Evolutionary conservation across 345 rosid genomes (phyloP).

Genomic region (Barbarea vulgaris): DNA sequence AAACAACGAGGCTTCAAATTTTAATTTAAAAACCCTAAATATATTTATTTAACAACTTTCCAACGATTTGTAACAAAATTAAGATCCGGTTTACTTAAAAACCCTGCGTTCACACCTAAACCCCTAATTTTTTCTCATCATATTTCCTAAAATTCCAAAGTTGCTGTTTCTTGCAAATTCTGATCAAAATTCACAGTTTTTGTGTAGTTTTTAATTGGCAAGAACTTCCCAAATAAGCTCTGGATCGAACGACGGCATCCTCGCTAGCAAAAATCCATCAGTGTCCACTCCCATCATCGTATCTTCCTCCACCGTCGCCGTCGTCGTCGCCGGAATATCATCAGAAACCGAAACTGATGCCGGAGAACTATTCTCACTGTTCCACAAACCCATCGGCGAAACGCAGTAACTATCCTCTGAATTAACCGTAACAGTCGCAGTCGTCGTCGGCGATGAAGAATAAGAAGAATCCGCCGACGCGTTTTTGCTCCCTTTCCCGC

Average conservation of each 20-base stretch:
- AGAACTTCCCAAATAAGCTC: slow-evolving; percentile 95
- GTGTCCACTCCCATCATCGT: slow-evolving; percentile 42
- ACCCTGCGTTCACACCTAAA: slow-evolving; percentile 26
- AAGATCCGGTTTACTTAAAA: slow-evolving; percentile 12
- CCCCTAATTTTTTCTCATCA: slow-evolving; percentile 16
- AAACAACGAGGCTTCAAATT: slow-evolving; percentile 38
- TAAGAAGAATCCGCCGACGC: slow-evolving; percentile 39
- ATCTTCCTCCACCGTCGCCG: slow-evolving; percentile 39
- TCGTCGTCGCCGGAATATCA: slow-evolving; percentile 36
- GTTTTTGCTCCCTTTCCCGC: slow-evolving; percentile 39
- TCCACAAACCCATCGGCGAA: slow-evolving; percentile 55
- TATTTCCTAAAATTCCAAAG: neutral
- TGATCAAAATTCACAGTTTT: slow-evolving; percentile 19
- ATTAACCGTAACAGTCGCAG: slow-evolving; percentile 8
- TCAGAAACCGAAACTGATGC: slow-evolving; percentile 45
- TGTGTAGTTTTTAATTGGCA: slow-evolving; percentile 53
- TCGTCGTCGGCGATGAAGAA: slow-evolving; percentile 39
- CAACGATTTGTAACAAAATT: slow-evolving; percentile 12
- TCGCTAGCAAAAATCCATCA: slow-evolving; percentile 67
- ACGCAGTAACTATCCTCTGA: slow-evolving; percentile 49
- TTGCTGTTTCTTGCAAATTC: neutral
- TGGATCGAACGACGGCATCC: slow-evolving; percentile 88
- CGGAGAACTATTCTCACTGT: slow-evolving; percentile 49
- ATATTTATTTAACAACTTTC: slow-evolving; percentile 5
- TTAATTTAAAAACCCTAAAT: slow-evolving; percentile 16